phyloP scores from a whole-genome alignment of 2,329 filamentous ascomycete genomes.

The Verticillium nubilum region DNA sequence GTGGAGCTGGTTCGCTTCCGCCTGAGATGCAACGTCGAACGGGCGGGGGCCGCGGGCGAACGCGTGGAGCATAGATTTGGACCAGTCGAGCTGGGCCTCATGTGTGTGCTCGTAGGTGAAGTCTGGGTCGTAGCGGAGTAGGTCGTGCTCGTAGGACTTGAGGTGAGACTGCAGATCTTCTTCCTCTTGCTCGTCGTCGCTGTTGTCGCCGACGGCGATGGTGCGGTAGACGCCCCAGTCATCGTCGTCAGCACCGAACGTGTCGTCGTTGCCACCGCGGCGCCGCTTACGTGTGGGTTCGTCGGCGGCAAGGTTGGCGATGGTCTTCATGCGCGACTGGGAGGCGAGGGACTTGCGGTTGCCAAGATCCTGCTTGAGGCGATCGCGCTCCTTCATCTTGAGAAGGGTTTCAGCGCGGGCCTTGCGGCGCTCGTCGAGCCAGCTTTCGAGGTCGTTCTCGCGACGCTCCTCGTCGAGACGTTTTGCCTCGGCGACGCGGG shows the following conservation, averaged over 20 bases:
- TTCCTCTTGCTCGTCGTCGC: slow-evolving; percentile 88
- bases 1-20: slow-evolving; percentile 81
- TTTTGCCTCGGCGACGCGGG: slow-evolving; percentile 75
- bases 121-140: slow-evolving; percentile 78
- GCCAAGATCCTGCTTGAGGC: slow-evolving; percentile 87
- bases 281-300: slow-evolving; percentile 77
- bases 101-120: slow-evolving; percentile 92
- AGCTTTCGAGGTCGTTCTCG: slow-evolving; percentile 76
- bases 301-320: slow-evolving; percentile 92
- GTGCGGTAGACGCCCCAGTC: slow-evolving; percentile 97
- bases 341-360: slow-evolving; percentile 95
- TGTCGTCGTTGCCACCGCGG: slow-evolving; percentile 87
- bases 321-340: slow-evolving; percentile 97
- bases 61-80: slow-evolving; percentile 81
- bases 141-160: slow-evolving; percentile 73
- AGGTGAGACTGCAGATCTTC: slow-evolving; percentile 74
- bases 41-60: slow-evolving; percentile 85
- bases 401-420: slow-evolving; percentile 66
- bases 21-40: slow-evolving; percentile 73
- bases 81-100: slow-evolving; percentile 93
- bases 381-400: slow-evolving; percentile 89
- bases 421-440: slow-evolving; percentile 77
- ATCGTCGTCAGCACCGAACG: slow-evolving; percentile 93
- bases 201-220: slow-evolving; percentile 76
- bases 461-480: slow-evolving; percentile 78